Conservation (phyloP, 768 basidiomycete genomes). For the Strobilomyces confusus region DNA sequence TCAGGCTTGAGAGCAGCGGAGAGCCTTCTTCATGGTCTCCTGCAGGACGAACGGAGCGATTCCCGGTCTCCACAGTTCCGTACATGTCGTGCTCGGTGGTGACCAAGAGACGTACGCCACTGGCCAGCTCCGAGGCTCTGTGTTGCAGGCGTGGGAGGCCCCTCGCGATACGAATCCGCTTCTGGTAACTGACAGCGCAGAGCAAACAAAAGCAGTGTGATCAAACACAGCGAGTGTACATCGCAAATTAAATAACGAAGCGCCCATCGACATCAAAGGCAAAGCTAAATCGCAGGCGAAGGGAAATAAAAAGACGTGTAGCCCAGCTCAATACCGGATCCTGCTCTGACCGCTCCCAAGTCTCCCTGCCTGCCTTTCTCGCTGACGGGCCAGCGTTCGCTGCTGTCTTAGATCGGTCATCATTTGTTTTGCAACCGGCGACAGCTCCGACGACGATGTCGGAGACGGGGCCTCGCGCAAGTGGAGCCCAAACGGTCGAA, state of each 20-base stretch:
- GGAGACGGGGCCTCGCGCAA: constrained; percentile 47
- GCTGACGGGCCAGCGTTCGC: constrained; percentile 31
- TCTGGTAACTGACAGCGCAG: too few species aligned
- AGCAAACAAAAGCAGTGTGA: background rate
- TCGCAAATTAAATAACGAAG: constrained; percentile 11
- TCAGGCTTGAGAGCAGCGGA: constrained; percentile 49
- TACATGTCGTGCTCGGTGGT: too few species aligned
- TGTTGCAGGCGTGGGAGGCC: background rate
- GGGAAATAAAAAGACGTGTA: background rate
- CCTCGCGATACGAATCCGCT: too few species aligned
- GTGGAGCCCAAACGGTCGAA: constrained; percentile 39
- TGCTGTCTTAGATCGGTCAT: constrained; percentile 59
- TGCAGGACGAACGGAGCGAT: constrained; percentile 2
- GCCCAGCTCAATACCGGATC: constrained; percentile 24
- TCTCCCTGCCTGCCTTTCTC: constrained; percentile 29
- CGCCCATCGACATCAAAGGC: constrained; percentile 8
- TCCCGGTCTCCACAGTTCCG: constrained; percentile 44
- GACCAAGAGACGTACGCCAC: too few species aligned
- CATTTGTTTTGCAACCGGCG: constrained; percentile 60
- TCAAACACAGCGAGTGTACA: constrained; percentile 15
- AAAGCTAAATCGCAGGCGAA: constrained; percentile 10
- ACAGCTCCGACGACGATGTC: constrained; percentile 69
- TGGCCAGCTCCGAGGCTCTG: background rate
- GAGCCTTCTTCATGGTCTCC: constrained; percentile 46
- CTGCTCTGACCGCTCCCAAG: constrained; percentile 30